These are phyloP conservation scores for Effrenium voratum DNA, from an alignment of 73 alveolate genomes.

Conservation along the genomic window DNA sequence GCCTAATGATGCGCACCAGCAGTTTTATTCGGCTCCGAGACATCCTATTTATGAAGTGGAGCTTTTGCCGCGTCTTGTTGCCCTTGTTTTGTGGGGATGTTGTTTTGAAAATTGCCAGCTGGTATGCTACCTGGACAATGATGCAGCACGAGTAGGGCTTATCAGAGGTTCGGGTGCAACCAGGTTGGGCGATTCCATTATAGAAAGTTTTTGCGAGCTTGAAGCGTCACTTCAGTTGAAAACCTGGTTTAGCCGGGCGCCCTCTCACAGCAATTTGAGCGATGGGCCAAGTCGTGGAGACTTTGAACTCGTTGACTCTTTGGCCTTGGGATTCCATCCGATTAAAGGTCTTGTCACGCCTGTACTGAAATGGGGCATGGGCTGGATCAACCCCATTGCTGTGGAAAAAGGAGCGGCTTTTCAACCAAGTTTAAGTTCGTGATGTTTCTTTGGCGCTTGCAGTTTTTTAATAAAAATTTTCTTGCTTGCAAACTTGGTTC, in stretches of 20 bases:
- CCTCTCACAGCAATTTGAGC: neutral
- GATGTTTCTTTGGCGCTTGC: too few relatives aligned
- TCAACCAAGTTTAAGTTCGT: too few relatives aligned
- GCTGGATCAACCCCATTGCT: too few relatives aligned
- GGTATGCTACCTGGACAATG: neutral
- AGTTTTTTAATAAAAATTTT: too few relatives aligned
- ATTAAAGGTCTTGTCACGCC: too few relatives aligned
- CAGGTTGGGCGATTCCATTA: neutral
- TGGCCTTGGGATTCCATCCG: too few relatives aligned
- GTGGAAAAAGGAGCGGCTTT: too few relatives aligned
- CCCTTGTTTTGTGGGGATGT: neutral
- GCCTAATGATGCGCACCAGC: neutral
- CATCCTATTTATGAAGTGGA: neutral
- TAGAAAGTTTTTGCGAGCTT: neutral
- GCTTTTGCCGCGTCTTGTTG: neutral
- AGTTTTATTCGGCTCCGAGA: neutral
- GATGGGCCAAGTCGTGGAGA: too few relatives aligned
- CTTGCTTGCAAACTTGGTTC: too few relatives aligned
- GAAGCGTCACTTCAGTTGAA: neutral
- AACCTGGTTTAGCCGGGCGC: neutral
- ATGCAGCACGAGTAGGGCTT: neutral
- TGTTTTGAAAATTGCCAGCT: neutral
- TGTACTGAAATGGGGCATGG: too few relatives aligned
- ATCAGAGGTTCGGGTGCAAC: neutral
- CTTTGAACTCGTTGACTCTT: too few relatives aligned